Evolutionary conservation across 257 asterid genomes (phyloP).

Genomic region (Solanum tacnaense): DNA sequence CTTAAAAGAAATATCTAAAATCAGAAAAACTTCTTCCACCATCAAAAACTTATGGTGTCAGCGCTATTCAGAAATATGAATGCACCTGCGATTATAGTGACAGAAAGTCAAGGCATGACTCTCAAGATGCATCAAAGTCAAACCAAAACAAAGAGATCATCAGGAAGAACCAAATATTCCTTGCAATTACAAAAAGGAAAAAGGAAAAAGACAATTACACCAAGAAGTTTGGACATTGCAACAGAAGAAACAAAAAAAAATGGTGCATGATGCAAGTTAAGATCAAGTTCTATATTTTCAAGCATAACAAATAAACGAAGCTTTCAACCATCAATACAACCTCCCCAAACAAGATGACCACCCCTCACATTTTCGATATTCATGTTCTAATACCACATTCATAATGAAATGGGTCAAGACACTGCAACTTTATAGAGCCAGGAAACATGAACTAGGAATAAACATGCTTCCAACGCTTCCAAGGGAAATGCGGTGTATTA

Average conservation of each 20-base stretch:
- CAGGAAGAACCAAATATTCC: not conserved
- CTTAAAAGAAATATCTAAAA: slow-evolving; percentile 12
- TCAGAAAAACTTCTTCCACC: slow-evolving; percentile 48
- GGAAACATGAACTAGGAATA: not conserved
- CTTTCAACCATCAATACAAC: not conserved
- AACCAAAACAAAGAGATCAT: slow-evolving; percentile 11
- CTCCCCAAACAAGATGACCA: not conserved
- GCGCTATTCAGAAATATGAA: slow-evolving; percentile 53
- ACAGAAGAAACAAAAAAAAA: not conserved
- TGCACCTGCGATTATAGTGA: slow-evolving; percentile 66
- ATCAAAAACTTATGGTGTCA: slow-evolving; percentile 45
- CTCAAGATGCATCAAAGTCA: slow-evolving; percentile 27
- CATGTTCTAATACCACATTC: not conserved
- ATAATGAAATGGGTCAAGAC: not conserved
- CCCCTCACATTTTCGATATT: not conserved
- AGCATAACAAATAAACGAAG: not conserved
- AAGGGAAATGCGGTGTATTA: not conserved
- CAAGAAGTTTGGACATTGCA: not conserved
- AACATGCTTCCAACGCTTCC: not conserved
- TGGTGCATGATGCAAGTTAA: not conserved
- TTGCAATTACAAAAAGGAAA: slow-evolving; percentile 2
- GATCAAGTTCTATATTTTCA: not conserved
- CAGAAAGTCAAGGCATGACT: slow-evolving; percentile 21
- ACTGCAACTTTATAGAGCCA: not conserved
- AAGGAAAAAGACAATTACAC: not conserved